Base-by-base conservation (phyloP, 2,329 filamentous ascomycete genomes). In the Sordariomycetes sp. region DNA sequence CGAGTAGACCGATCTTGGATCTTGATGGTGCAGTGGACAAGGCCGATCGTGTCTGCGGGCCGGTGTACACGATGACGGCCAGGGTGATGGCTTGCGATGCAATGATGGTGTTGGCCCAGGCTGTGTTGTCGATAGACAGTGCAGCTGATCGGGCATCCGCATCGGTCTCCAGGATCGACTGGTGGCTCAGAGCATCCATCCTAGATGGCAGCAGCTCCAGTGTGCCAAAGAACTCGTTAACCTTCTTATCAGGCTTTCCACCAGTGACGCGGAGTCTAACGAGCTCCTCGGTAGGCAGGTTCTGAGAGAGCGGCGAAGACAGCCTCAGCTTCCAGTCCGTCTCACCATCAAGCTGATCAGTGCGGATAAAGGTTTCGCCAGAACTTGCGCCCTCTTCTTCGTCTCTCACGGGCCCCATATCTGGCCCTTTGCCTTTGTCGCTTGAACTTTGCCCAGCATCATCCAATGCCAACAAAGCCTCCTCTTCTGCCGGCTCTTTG, bases 291-390 rank as follows among this genome's bases (percentile, higher is more conserved):
- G 79, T 61, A 0, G 78, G 61, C 15, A 98, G 64, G n/a, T 66
- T 72, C 51, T 98, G 92, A 1, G 88, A 90, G 18, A 96, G 59
- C 0, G 85, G 77, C 10, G 87, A 92, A 2, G 92, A 87, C 23
- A 96, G 59, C 20, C 93, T 80, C 37, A 98, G 66, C 60, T 98
- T 98, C 93, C 92, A 98, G 52, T 98, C 92, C 0, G 92, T 98
- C 61, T 98, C 92, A 46, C 92, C 92, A 50, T 98, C 92, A 8
- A 98, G 70, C 53, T 98, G 92, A 57, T 98, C 92, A 3, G 93
- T 98, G 39, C 92, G 76, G 51, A 98, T 96, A 50, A 98, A 98
- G 0, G 90, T 90, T 59, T 98, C 93, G 19, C 87, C 87, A 18
- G 70, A 68, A n/a, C 71, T 59, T 14, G 61, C 58, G 31, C 48